Evolutionary conservation across 2,329 filamentous ascomycete species (phyloP), one percentile per base, ranked within the genome.

Genomic region (Pseudogymnoascus sp.): DNA sequence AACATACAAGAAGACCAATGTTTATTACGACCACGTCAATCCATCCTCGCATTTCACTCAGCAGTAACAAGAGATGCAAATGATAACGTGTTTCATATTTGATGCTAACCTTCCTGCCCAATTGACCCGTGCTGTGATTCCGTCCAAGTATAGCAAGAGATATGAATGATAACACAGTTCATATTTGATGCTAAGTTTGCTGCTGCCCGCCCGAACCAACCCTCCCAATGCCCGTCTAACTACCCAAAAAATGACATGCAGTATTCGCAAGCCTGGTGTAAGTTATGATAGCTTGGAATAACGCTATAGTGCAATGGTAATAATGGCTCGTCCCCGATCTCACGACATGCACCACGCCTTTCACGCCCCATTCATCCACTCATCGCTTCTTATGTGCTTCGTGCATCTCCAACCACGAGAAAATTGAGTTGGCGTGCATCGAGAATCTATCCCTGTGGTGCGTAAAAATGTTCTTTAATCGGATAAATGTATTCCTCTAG

Each of bases 201-300:
- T 50, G 43, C 25, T n/a, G 22, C 43, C 11, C 25, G n/a, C 47
- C 47, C 11, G 28, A 53, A 53, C 47, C 47, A 53, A 53, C 47
- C 9, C 14, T 53, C 47, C 47, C 28, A 35, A 33, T 53, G 15
- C 47, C 47, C 15, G 5, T 53, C 47, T 53, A 53, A 33, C 28
- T 53, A 53, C 47, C 25, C 47, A 53, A 53, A 53, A 53, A 53
- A 53, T 53, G 47, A 20, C 47, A 53, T 53, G 47, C 47, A 33
- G 25, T 50, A 53, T 53, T 53, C 47, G 47, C 25, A 53, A 35
- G 47, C 15, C 15, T 35, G 28, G 28, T 35, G 47, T 35, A 33
- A 3, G 47, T 53, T 50, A 50, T 50, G 25, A 50, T 50, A 9
- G 25, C 43, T n/a, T 50, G n/a, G 25, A 30, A 15, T 50, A 50